A percentile compares a stretch with the other conserved stretches of the same genome.
These are phyloP conservation scores for Populus hybrid DNA, from an alignment of 441 rosid species.

Conservation along the genomic window DNA sequence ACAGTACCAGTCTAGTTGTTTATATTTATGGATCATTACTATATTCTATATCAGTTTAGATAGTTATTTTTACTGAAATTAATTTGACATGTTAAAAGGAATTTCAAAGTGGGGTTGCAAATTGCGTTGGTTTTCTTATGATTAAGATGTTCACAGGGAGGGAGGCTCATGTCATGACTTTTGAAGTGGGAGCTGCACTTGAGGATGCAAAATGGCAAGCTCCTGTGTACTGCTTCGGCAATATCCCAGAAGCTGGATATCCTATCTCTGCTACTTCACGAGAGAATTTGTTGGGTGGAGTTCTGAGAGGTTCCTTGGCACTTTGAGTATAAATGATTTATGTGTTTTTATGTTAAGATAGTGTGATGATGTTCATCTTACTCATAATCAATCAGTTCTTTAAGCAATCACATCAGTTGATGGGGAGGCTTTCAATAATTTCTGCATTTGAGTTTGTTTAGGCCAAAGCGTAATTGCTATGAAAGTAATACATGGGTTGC, in stretches of 20 bases:
- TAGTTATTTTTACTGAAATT: no score
- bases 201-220: conserved; percentile 81
- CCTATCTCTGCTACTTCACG: neutral
- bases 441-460: neutral
- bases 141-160: conserved; percentile 42
- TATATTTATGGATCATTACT: no score
- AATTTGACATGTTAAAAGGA: neutral
- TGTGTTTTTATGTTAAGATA: no score
- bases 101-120: neutral
- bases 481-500: neutral
- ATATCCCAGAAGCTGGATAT: neutral
- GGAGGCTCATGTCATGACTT: conserved; percentile 76
- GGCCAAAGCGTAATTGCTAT: neutral
- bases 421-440: neutral
- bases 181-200: conserved; percentile 67
- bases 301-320: conserved; percentile 9
- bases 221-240: conserved; percentile 59
- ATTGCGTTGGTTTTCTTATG: neutral
- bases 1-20: no score
- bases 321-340: neutral
- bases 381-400: neutral
- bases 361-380: neutral
- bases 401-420: no score
- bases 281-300: conserved; percentile 2
- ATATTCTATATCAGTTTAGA: no score